Conservation (phyloP, 768 basidiomycete genomes). For the Macrolepiota albuminosa region DNA sequence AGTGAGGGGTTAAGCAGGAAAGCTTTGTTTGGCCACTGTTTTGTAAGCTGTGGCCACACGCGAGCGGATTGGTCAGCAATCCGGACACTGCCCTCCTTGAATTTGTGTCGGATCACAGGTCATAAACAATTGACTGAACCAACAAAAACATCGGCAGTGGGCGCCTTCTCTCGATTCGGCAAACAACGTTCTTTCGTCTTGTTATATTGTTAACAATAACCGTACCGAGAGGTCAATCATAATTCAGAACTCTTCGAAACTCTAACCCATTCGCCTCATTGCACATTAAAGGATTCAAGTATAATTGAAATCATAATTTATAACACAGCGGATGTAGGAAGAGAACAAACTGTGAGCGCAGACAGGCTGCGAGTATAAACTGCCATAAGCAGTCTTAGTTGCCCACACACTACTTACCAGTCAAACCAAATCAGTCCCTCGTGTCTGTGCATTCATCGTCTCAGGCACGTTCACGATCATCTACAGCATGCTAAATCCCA, state of each 20-base stretch:
- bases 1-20: slow-evolving; percentile 46
- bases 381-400: neutral
- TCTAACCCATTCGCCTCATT: neutral
- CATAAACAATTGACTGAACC: neutral
- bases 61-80: slow-evolving; percentile 33
- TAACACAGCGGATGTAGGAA: neutral
- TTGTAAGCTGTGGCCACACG: slow-evolving; percentile 34
- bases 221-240: neutral
- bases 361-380: neutral
- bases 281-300: neutral
- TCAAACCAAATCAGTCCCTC: neutral
- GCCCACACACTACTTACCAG: neutral
- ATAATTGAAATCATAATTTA: neutral
- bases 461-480: neutral
- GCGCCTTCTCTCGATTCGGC: neutral
- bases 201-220: neutral
- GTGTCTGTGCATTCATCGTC: neutral
- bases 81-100: slow-evolving; percentile 16
- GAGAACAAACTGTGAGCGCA: no score
- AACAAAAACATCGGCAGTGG: neutral
- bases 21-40: slow-evolving; percentile 39
- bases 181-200: neutral
- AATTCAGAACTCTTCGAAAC: neutral
- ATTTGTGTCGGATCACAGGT: slow-evolving; percentile 12
- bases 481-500: neutral